Evolutionary conservation across 495 filamentous ascomycete species (phyloP).

Genomic region (Penicillium antarcticum): DNA sequence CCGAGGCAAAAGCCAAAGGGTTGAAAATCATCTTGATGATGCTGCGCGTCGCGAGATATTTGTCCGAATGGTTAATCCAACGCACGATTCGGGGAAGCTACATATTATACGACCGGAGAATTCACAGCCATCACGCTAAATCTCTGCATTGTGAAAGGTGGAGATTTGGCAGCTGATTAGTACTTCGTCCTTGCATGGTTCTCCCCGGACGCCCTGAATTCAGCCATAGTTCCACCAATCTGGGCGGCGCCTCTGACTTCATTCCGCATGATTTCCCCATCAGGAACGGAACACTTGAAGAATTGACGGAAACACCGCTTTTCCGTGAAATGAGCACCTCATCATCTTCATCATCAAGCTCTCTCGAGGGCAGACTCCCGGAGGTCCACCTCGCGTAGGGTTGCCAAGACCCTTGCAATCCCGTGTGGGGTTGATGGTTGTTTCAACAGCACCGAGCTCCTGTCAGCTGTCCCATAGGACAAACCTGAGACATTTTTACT

Average conservation of each 20-base stretch:
- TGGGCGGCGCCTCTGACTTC: background rate
- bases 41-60: background rate
- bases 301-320: background rate
- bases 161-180: slow-evolving; percentile 4
- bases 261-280: background rate
- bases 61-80: background rate
- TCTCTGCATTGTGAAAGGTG: slow-evolving; percentile 8
- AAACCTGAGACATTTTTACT: background rate
- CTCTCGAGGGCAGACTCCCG: background rate
- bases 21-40: slow-evolving; percentile 18
- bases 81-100: background rate
- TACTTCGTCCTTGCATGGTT: slow-evolving; percentile 2
- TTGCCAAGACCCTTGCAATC: slow-evolving; percentile 15
- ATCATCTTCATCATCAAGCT: background rate
- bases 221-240: slow-evolving; percentile 17
- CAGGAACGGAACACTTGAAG: background rate
- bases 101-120: background rate
- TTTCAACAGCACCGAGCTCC: slow-evolving; percentile 4
- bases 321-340: background rate
- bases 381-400: background rate
- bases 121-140: background rate
- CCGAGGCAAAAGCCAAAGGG: slow-evolving; percentile 14
- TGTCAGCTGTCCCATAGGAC: background rate
- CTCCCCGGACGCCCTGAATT: slow-evolving; percentile 1
- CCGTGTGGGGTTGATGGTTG: slow-evolving; percentile 10